A percentile compares a stretch with the other conserved stretches of the same genome.
Conservation (phyloP, 139 green algal genomes). For the Auxenochlorella pyrenoidosa region DNA sequence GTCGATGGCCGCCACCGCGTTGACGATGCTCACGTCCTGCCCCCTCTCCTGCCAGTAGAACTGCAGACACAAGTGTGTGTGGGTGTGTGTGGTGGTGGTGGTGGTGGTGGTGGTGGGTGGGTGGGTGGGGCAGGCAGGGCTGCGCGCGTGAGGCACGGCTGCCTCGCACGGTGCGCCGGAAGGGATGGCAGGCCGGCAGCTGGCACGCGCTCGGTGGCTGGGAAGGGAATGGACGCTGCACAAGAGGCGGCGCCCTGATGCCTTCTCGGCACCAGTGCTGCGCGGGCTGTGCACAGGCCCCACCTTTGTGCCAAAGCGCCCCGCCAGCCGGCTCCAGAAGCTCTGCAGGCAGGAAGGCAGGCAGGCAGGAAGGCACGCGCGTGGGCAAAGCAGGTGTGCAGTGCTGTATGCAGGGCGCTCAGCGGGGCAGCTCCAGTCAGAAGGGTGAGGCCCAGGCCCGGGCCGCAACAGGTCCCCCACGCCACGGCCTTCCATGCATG, state of each 20-base stretch:
- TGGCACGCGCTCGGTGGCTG: no score
- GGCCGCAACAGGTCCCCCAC: no score
- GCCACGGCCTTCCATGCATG: no score
- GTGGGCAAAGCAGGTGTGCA: no score
- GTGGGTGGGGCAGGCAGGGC: not conserved
- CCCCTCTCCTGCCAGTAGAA: slow-evolving; percentile 93
- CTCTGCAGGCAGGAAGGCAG: slow-evolving; percentile 47
- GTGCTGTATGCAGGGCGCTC: no score
- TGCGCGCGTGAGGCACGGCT: not conserved
- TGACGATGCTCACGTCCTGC: slow-evolving; percentile 78
- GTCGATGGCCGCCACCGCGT: slow-evolving; percentile 72
- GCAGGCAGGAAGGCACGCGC: not conserved
- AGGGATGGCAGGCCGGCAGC: not conserved
- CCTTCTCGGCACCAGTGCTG: no score
- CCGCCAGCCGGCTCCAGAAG: slow-evolving; percentile 92
- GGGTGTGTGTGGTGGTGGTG: not conserved
- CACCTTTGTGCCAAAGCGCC: slow-evolving; percentile 96
- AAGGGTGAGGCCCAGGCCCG: no score
- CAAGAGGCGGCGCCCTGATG: no score
- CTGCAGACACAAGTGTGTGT: no score
- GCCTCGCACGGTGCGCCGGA: not conserved
- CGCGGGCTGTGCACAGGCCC: no score
- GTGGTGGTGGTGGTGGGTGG: not conserved
- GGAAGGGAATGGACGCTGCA: not conserved
- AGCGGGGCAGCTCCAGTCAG: no score